Base-by-base conservation (phyloP, 2,329 filamentous ascomycete species). In the Cordyceps militaris region DNA sequence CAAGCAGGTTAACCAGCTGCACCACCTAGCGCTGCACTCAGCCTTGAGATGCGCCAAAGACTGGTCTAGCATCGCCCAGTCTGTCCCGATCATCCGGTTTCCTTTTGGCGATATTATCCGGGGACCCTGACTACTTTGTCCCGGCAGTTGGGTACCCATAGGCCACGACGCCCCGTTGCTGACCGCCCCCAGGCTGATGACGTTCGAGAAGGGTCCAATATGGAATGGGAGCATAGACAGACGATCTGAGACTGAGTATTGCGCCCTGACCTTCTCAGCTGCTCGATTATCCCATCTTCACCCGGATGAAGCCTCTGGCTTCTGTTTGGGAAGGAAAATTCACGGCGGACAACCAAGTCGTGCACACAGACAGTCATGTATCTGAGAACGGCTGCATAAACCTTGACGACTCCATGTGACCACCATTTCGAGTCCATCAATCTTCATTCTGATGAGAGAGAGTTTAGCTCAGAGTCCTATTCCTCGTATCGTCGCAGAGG, bases 101-200 rank as follows among this genome's bases (percentile, higher is more conserved):
- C 13, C 26, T 53, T 53, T 28, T 38, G 16, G 6, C 26, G 51
- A 44, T 8, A n/a, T 23, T 14, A 5, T 24, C 26, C 24, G 36
- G 11, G 24, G 19, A 28, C 8, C 28, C 26, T 30, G 30, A 32
- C 40, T 19, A 40, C 13, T 30, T 40, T 19, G 32, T 47, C 42
- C 42, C 52, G 52, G 52, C 30, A 55, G 28, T 55, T 55, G 52
- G 40, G 52, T 55, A 47, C 28, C 52, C 24, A 53, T 42, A 10
- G 26, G n/a, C 38, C 24, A 40, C 30, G 28, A 46, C 28, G 21
- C 42, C 50, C 42, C 19, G 24, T 9, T 38, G 40, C 42, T 54
- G 52, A 47, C 52, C 42, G 42, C 52, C 16, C 30, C 52, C 30
- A 28, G 52, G 34, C 40, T 26, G 52, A 55, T 47, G 23, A 26